Base-by-base conservation (phyloP, 257 asterid genomes). In the Solanum corneliomulleri region DNA sequence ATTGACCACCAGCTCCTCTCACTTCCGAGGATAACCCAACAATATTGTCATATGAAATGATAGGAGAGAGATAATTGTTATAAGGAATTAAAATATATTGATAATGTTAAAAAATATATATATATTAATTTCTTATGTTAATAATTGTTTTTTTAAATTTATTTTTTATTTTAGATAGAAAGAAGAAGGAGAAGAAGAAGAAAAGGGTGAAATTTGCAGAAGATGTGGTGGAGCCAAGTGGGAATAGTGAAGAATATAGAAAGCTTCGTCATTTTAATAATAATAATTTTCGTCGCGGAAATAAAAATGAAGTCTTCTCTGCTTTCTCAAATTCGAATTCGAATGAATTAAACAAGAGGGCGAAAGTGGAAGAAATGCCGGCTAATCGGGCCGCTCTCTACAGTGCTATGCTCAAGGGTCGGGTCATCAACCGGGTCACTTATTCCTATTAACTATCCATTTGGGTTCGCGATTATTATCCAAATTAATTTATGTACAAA, bases 191-290 rank as follows among this genome's bases (percentile, higher is more conserved):
- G 91, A 91, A 90, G 86, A 94, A 91, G 91, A 93, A 92, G 93
- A 95, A 94, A 88, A 94, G 81, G 85, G 98, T 95, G 92, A 96
- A 93, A 60, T 94, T 95, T 89, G 98, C 98, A 72, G 95, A 91
- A 87, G 96, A 94, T 86, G 97, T 95, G 90, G 98, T 94, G 93
- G 98, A 94, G 92, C 96, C 98, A 23, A 89, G 21, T 87, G 98
- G 98, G 35, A 94, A 95, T 87, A 91, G 93, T 82, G 96, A 94
- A 68, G 95, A 91, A 52, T 94, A 95, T 87, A 92, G 98, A 84
- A 95, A 89, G 89, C 77, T 86, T 87, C 94, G 66, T 12, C 42
- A 66, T 74, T 39, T 39, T 37, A 74, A 74, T 15, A 47, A 52
- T 70, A 49, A 72, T 75, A 87, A 62, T 47, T 47, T 18, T n/a